These are phyloP conservation scores for Volvariella volvacea DNA, from an alignment of 1,284 basidiomycete genomes.

Conservation along the genomic window DNA sequence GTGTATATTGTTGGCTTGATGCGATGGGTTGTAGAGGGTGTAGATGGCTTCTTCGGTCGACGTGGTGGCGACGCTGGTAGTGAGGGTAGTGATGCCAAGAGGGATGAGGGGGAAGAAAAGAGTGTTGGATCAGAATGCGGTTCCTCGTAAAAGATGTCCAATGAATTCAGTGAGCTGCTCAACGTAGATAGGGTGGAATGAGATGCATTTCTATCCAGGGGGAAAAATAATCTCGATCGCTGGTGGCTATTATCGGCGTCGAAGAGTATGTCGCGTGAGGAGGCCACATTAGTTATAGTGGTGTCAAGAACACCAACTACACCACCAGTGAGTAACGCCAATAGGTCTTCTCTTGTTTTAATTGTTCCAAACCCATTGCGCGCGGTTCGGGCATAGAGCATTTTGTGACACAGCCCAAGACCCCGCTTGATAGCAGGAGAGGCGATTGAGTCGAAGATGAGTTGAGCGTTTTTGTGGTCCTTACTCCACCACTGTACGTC, in stretches of 20 bases:
- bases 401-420: constrained; percentile 62
- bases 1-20: constrained; percentile 76
- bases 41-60: constrained; percentile 10
- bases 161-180: no score
- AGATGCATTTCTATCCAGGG: no score
- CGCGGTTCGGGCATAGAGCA: constrained; percentile 67
- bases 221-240: no score
- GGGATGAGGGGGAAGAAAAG: no score
- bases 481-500: constrained; percentile 56
- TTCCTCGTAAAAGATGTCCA: no score
- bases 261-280: no score
- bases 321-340: constrained; percentile 43
- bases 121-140: no score
- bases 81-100: no score
- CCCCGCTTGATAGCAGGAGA: constrained; percentile 56
- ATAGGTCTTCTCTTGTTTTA: constrained; percentile 36
- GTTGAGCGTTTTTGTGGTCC: constrained; percentile 60
- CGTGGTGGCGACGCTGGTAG: constrained; percentile 1
- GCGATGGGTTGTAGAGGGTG: constrained; percentile 43
- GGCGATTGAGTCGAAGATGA: constrained; percentile 53
- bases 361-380: constrained; percentile 59
- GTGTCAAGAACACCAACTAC: constrained; percentile 9
- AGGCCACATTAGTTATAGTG: no score
- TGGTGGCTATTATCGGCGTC: no score
- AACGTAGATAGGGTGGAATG: no score